Evolutionary conservation across 495 filamentous ascomycete species (phyloP).

Genomic region (Aspergillus nanangensis): DNA sequence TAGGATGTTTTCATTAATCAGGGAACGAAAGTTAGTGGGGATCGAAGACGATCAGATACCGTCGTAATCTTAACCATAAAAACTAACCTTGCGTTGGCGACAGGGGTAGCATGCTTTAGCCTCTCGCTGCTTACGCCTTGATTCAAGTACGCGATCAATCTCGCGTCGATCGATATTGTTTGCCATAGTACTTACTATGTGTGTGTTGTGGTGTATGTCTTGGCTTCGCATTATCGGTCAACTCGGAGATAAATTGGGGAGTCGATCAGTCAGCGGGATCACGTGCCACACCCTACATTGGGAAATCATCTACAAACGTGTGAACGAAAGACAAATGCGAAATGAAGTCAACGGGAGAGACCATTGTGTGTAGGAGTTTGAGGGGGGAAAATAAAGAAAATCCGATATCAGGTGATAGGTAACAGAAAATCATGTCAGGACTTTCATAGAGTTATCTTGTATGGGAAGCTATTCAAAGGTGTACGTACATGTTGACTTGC

Average conservation of each 20-base stretch:
- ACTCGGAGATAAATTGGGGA: background rate
- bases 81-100: constrained; percentile 39
- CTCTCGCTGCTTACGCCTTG: constrained; percentile 29
- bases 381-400: too few species aligned
- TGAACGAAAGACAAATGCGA: too few species aligned
- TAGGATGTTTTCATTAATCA: too few species aligned
- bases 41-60: too few species aligned
- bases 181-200: background rate
- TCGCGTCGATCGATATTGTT: constrained; percentile 6
- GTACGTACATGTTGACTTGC: background rate
- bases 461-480: background rate
- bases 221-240: background rate
- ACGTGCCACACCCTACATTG: too few species aligned
- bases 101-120: constrained; percentile 35
- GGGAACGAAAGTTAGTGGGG: too few species aligned
- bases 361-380: too few species aligned
- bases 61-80: too few species aligned
- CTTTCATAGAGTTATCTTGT: background rate
- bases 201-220: background rate
- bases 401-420: too few species aligned
- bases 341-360: too few species aligned
- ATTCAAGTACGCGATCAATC: constrained; percentile 28
- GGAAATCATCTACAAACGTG: too few species aligned
- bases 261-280: background rate
- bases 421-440: too few species aligned